Evolutionary conservation across 495 filamentous ascomycete species (phyloP).

Genomic region (Immersiella caudata): DNA sequence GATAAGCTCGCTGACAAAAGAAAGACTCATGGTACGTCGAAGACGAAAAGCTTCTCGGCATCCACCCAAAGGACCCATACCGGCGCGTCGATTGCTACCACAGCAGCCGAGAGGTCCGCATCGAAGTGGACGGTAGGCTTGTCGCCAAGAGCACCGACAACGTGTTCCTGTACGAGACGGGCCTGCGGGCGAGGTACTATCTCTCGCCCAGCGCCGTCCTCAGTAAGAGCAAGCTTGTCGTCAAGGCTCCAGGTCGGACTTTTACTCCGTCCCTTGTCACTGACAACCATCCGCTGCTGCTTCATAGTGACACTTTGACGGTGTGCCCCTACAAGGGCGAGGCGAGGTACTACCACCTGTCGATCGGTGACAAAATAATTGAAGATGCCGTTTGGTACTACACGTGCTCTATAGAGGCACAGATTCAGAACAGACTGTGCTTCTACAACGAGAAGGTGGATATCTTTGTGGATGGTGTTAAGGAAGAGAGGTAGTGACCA

Average conservation of each 20-base stretch:
- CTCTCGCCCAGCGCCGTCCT: constrained; percentile 48
- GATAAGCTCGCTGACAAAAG: not conserved
- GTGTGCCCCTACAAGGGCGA: constrained; percentile 62
- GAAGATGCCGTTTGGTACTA: constrained; percentile 62
- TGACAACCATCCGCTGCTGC: constrained; percentile 29
- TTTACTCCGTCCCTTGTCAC: too few species aligned
- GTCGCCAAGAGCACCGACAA: constrained; percentile 46
- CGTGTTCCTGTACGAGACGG: constrained; percentile 56
- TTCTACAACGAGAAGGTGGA: constrained; percentile 67
- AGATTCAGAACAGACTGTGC: constrained; percentile 51
- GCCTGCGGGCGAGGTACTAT: constrained; percentile 56
- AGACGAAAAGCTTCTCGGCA: constrained; percentile 55
- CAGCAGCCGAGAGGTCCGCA: constrained; percentile 50
- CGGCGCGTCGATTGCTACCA: constrained; percentile 61
- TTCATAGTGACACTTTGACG: constrained; percentile 46
- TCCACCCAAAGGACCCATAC: constrained; percentile 64
- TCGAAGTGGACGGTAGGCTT: constrained; percentile 49
- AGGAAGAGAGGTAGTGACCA: constrained; percentile 1
- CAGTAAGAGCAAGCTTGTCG: constrained; percentile 25
- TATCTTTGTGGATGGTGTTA: constrained; percentile 54
- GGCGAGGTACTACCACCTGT: constrained; percentile 51
- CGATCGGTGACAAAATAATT: constrained; percentile 22
- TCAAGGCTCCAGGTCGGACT: too few species aligned
- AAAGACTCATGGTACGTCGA: constrained; percentile 63
- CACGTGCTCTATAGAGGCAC: constrained; percentile 51